Conservation (phyloP, 768 basidiomycete genomes). For the Naganishia antarctica region DNA sequence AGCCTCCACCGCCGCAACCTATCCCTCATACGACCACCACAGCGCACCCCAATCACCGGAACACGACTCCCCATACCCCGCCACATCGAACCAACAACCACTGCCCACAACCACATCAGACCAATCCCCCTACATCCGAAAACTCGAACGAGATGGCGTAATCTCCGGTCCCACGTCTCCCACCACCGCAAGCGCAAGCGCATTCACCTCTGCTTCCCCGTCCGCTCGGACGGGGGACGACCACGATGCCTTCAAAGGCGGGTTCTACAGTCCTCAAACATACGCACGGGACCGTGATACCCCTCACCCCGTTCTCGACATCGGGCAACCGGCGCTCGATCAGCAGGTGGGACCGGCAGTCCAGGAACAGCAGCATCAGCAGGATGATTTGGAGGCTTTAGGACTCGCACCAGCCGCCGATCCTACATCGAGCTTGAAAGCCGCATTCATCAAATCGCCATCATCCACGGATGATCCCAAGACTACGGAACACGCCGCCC, state of each 20-base stretch:
- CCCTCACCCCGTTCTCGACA: not conserved
- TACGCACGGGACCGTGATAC: no score
- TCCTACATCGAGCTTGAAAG: not conserved
- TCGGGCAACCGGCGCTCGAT: not conserved
- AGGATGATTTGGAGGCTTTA: not conserved
- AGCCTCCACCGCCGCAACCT: not conserved
- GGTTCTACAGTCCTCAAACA: not conserved
- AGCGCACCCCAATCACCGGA: no score
- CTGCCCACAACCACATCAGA: not conserved
- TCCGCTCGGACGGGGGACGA: not conserved
- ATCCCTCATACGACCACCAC: not conserved
- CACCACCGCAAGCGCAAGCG: not conserved
- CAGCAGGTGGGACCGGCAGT: not conserved
- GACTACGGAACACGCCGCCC: no score
- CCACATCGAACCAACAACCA: not conserved
- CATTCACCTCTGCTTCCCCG: not conserved
- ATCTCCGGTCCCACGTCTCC: not conserved
- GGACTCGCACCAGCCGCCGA: not conserved
- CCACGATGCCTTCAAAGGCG: conserved; percentile 4
- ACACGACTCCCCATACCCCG: no score
- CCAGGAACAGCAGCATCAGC: not conserved
- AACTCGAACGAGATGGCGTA: conserved; percentile 16
- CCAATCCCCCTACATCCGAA: conserved; percentile 3
- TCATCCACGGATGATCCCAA: no score
- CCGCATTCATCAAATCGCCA: not conserved